Evolutionary conservation across 768 basidiomycete species (phyloP).

Genomic region (Erythrobasidium yunnanense): DNA sequence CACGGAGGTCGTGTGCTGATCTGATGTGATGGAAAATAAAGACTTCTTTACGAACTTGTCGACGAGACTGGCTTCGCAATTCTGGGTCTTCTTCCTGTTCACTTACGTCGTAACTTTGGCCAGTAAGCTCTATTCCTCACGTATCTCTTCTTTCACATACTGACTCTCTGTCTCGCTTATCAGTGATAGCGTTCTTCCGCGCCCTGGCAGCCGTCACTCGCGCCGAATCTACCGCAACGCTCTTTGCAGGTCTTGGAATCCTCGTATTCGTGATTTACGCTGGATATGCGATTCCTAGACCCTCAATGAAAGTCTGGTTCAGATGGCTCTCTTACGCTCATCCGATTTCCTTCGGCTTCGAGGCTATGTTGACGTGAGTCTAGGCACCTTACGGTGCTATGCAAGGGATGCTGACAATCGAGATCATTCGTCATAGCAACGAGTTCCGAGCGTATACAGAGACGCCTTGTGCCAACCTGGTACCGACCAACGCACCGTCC

Average conservation of each 20-base stretch:
- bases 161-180: no score
- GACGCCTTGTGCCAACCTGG: conserved; percentile 20
- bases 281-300: conserved; percentile 33
- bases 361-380: conserved; percentile 34
- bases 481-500: not conserved
- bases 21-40: no score
- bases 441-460: conserved; percentile 37
- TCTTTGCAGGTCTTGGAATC: conserved; percentile 28
- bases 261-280: conserved; percentile 30
- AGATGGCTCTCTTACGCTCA: conserved; percentile 34
- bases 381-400: conserved; percentile 29
- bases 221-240: conserved; percentile 30
- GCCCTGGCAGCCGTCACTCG: conserved; percentile 17
- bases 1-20: not conserved
- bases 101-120: conserved; percentile 29
- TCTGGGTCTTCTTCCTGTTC: conserved; percentile 34
- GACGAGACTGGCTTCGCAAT: conserved; percentile 37
- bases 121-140: no score
- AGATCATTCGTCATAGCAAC: conserved; percentile 24
- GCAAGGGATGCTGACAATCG: conserved; percentile 27
- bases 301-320: conserved; percentile 32
- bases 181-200: conserved; percentile 35
- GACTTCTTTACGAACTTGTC: conserved; percentile 28
- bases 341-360: conserved; percentile 37
- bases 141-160: no score